These are phyloP conservation scores for Sclerotinia sclerotiorum DNA, from an alignment of 2,329 filamentous ascomycete species.

Conservation along the genomic window DNA sequence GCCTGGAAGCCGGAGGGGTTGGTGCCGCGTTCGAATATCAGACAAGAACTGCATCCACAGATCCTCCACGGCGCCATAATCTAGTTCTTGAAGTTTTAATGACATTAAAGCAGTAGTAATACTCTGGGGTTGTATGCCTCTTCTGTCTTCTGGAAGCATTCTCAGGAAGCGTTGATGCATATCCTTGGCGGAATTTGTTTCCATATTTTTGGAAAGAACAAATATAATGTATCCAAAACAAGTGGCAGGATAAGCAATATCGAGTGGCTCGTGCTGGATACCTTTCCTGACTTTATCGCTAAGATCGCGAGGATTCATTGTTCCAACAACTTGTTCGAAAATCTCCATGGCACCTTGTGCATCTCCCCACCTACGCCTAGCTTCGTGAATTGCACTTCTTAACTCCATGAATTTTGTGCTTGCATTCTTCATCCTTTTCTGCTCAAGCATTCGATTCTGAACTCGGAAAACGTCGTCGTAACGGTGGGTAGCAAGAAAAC, in stretches of 20 bases:
- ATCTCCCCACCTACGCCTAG: conserved; percentile 6
- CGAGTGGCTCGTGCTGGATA: conserved; percentile 27
- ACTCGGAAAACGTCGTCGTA: conserved; percentile 51
- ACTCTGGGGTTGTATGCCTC: conserved; percentile 48
- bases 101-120: conserved; percentile 69
- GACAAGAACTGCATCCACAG: conserved; percentile 65
- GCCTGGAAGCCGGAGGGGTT: conserved; percentile 31
- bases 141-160: conserved; percentile 42
- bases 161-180: conserved; percentile 56
- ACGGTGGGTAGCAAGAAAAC: conserved; percentile 42
- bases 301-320: conserved; percentile 36
- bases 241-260: conserved; percentile 36
- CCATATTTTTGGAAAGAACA: conserved; percentile 50
- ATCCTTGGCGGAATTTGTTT: conserved; percentile 51
- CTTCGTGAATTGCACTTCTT: conserved; percentile 34
- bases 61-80: conserved; percentile 59
- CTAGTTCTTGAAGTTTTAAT: conserved; percentile 56
- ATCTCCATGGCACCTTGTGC: conserved; percentile 31
- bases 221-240: conserved; percentile 58
- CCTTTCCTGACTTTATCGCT: conserved; percentile 34
- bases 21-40: conserved; percentile 49
- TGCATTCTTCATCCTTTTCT: conserved; percentile 43
- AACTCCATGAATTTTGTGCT: conserved; percentile 47
- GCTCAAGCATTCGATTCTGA: conserved; percentile 44
- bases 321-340: conserved; percentile 32